phyloP scores from a whole-genome alignment of 108 stramenopile species.

The Phaeodactylum tricornutum region DNA sequence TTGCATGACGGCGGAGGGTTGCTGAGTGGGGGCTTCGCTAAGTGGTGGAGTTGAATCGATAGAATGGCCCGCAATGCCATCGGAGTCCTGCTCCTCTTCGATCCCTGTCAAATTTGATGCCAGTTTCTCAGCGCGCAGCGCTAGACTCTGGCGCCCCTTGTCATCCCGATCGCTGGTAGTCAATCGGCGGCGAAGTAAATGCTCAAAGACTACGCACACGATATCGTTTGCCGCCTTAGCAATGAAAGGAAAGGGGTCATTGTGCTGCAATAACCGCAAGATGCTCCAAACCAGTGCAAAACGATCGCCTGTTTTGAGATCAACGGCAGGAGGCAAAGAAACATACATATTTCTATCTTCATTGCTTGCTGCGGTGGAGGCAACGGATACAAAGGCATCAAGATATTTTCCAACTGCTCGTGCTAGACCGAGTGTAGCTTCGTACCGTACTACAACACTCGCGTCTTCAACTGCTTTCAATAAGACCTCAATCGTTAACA shows the following conservation, averaged over 20 bases:
- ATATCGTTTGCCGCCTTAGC: slow-evolving; percentile 45
- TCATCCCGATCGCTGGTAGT: too few species aligned
- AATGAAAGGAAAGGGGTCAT: slow-evolving; percentile 73
- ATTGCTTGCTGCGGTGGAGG: slow-evolving; percentile 3
- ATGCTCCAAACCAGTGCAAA: slow-evolving; percentile 62
- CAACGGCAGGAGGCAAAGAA: slow-evolving; percentile 36
- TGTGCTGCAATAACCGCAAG: slow-evolving; percentile 45
- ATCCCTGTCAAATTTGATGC: slow-evolving; percentile 30
- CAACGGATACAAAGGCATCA: slow-evolving; percentile 62
- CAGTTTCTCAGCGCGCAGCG: too few species aligned
- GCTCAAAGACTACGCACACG: slow-evolving; percentile 64
- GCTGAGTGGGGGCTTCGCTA: too few species aligned
- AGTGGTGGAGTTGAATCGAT: neutral
- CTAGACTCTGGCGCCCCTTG: too few species aligned
- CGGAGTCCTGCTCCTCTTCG: slow-evolving; percentile 18
- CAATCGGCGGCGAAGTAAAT: too few species aligned
- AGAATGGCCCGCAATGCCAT: neutral
- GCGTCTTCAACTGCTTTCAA: slow-evolving; percentile 40
- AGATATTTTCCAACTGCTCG: slow-evolving; percentile 70
- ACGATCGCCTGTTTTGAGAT: slow-evolving; percentile 24
- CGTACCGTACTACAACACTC: slow-evolving; percentile 76
- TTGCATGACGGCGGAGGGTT: too few species aligned
- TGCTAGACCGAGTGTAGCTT: slow-evolving; percentile 62
- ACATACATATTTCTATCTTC: neutral
- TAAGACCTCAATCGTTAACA: slow-evolving; percentile 18